Percentiles rank a stretch among this genome's conserved stretches.
These are phyloP conservation scores for Blastocystis sp. DNA, from an alignment of 352 stramenopile genomes.

Conservation along the genomic window DNA sequence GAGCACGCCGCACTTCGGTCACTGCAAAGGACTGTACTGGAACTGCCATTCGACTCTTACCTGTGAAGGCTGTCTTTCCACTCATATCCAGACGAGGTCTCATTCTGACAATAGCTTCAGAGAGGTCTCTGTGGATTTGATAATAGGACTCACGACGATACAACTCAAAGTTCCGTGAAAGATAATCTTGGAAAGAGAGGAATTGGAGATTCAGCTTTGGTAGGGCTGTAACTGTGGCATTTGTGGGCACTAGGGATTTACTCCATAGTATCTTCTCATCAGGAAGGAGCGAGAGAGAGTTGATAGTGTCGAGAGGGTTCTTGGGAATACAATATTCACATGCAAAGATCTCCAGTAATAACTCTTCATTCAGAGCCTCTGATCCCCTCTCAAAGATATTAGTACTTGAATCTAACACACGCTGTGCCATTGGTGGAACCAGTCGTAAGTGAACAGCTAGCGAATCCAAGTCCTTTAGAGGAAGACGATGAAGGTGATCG, in stretches of 20 bases:
- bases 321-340: slow-evolving; percentile 43
- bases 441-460: not conserved
- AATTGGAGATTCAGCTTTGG: slow-evolving; percentile 92
- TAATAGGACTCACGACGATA: slow-evolving; percentile 83
- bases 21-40: slow-evolving; percentile 74
- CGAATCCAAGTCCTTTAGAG: not conserved
- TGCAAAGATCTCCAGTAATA: slow-evolving; percentile 68
- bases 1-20: slow-evolving; percentile 79
- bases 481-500: not conserved
- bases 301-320: slow-evolving; percentile 73
- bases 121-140: slow-evolving; percentile 80
- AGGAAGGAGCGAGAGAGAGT: slow-evolving; percentile 75
- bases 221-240: slow-evolving; percentile 74
- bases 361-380: not conserved
- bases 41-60: slow-evolving; percentile 72
- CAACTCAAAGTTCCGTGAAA: slow-evolving; percentile 86
- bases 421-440: not conserved
- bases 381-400: no score
- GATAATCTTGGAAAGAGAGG: slow-evolving; percentile 87
- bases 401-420: not conserved
- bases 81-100: slow-evolving; percentile 71
- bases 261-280: slow-evolving; percentile 85
- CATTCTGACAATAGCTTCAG: slow-evolving; percentile 79
- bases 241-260: slow-evolving; percentile 73
- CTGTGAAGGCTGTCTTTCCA: slow-evolving; percentile 71